phyloP scores from a whole-genome alignment of 441 rosid genomes.

The Populus tomentosa region DNA sequence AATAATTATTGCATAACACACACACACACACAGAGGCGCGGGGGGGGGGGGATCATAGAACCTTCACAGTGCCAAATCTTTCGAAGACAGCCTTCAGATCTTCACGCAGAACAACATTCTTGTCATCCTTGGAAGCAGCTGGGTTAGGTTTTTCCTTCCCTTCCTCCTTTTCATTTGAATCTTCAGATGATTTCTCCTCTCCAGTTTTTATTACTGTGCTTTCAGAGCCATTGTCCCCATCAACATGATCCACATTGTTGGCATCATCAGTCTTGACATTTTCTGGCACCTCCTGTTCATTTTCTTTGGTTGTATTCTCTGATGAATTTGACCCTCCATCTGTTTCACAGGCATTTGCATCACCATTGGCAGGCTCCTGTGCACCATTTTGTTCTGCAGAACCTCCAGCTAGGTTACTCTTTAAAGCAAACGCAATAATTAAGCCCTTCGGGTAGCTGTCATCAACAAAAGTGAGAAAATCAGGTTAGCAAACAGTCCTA shows the following conservation, averaged over 20 bases:
- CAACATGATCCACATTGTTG: constrained; percentile 21
- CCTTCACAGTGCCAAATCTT: constrained; percentile 84
- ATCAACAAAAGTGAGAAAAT: constrained; percentile 10
- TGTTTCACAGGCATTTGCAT: constrained; percentile 13
- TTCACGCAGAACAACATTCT: constrained; percentile 77
- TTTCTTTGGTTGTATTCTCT: constrained; percentile 23
- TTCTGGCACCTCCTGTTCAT: constrained; percentile 29
- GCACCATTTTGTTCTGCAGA: constrained; percentile 35
- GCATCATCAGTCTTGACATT: constrained; percentile 30
- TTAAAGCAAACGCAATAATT: constrained; percentile 72
- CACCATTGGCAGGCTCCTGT: constrained; percentile 25
- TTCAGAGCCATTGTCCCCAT: constrained; percentile 31
- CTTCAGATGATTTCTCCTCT: constrained; percentile 32
- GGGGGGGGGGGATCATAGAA: constrained; percentile 17
- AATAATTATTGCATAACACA: background rate
- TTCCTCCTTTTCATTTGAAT: constrained; percentile 24
- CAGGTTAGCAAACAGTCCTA: constrained; percentile 3
- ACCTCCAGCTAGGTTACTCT: constrained; percentile 39
- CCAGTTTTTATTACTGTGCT: constrained; percentile 23
- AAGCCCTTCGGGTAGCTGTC: constrained; percentile 84
- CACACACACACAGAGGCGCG: too few relatives aligned
- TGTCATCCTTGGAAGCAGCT: constrained; percentile 45
- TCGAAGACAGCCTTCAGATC: constrained; percentile 72
- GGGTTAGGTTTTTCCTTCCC: constrained; percentile 41
- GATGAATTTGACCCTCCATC: constrained; percentile 28